Percentiles rank a stretch among this genome's conserved stretches.
These are phyloP conservation scores for Aciculoconidium aculeatum DNA, from an alignment of 805 yeast genomes.

Conservation along the genomic window DNA sequence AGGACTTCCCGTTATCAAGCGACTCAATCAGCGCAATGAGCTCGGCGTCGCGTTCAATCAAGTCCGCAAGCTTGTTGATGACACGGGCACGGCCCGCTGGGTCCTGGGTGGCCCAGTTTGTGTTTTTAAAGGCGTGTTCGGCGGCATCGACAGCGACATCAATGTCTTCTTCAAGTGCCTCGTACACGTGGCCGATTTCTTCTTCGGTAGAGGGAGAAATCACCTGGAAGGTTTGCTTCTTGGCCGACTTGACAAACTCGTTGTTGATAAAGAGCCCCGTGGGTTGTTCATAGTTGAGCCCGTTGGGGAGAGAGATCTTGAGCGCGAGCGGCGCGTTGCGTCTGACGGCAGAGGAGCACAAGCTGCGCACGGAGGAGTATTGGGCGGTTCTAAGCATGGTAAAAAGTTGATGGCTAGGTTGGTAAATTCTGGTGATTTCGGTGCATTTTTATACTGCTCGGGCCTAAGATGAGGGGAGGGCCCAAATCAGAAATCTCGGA, in stretches of 20 bases:
- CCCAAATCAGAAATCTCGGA: no score
- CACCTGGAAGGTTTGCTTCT: conserved; percentile 55
- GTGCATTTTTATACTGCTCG: no score
- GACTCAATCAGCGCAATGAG: conserved; percentile 76
- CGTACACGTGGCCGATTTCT: conserved; percentile 61
- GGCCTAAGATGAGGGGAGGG: no score
- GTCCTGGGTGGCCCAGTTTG: conserved; percentile 61
- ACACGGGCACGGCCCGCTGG: conserved; percentile 63
- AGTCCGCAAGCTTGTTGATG: conserved; percentile 68
- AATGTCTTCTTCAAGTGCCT: conserved; percentile 73
- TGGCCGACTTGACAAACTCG: conserved; percentile 60
- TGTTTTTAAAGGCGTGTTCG: conserved; percentile 56
- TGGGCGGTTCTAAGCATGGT: conserved; percentile 4
- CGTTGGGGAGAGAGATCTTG: conserved; percentile 62
- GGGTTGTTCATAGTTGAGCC: conserved; percentile 69
- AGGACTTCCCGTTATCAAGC: conserved; percentile 84
- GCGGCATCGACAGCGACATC: conserved; percentile 87
- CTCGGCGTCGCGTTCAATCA: conserved; percentile 67
- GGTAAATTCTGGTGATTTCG: no score
- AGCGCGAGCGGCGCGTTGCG: conserved; percentile 39
- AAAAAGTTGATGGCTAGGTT: no score
- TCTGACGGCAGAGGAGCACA: no score
- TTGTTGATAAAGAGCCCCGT: conserved; percentile 86
- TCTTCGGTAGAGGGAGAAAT: conserved; percentile 69
- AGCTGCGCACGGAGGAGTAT: conserved; percentile 24